Evolutionary conservation across 805 yeast genomes (phyloP), one percentile per base, ranked within the genome.

Genomic region (Teunomyces barrocoloradensis): DNA sequence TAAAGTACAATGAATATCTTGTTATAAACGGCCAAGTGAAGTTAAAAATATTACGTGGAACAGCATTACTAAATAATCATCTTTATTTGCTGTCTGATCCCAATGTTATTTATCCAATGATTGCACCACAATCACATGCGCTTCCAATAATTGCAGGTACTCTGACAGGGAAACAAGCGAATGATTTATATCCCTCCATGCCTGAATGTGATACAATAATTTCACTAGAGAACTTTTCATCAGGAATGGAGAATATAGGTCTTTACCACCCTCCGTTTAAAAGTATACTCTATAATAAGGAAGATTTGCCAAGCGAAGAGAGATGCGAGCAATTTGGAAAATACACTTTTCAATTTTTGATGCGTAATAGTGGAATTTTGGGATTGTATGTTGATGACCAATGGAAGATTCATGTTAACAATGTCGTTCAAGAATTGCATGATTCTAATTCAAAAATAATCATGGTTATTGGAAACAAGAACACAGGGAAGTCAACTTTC

Each of bases 401-500:
- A 6, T 54, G 56, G 56, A 27, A 44, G 9, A 6, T 37, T 11
- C 40, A 37, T 23, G n/a, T 37, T 11, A 43, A 43, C 6, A 23
- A 47, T 12, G 48, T 53, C n/a, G 17, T n/a, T 15, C 28, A 42
- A 4, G n/a, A 41, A 13, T 50, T 53, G 2, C 11, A 20, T 11
- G 5, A 20, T 12, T 37, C 40, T 6, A 12, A 12, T 7, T 59
- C 64, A 3, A 56, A 56, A 7, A 53, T 56, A 1, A 61, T 77
- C 1, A 63, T 81, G 45, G 64, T 82, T 0, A 69, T 81, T 18
- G 91, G 91, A 0, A 75, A 82, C 36, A 89, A 88, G 59, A 86
- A 85, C 51, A 77, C 89, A 1, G 97, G 97, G 1, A 90, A 90
- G 58, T 85, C 96, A 1, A 85, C 95, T 0, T 73, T 87, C 40